Evolutionary conservation across 192 early-diverging fungal genomes (phyloP), one percentile per base, ranked within the genome.

Genomic region (Rhizoclosmatium sp.): DNA sequence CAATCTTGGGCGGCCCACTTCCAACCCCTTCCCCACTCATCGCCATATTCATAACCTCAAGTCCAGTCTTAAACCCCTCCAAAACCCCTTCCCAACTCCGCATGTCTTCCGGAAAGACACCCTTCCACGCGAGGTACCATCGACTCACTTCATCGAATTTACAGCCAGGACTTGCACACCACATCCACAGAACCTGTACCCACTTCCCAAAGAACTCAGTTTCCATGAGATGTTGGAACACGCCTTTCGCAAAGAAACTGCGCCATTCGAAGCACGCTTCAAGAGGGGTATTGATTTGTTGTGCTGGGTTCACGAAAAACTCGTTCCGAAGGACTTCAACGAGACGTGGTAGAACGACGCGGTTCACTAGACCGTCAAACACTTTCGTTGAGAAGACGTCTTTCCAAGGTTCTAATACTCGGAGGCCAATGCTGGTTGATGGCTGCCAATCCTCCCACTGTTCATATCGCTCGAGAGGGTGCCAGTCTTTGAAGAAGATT

Each of bases 141-240:
- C 88, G 82, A 56, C 78, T 78, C 49, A 95, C 86, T 82, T 95
- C 90, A 61, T 89, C 90, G 60, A 82, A 86, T 65, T 87, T 86
- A 5, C 87, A 84, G 47, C 59, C 45, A 4, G 86, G 78, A 41
- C 85, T 82, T 3, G 82, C 84, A 4, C 95, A 85, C 94, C 94
- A 96, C 44, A 82, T 65, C 80, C 91, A 89, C 4, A 95, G 83
- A 4, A 89, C 87, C 65, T 86, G 68, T 9, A 91, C 84, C 94
- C 95, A 97, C 69, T 92, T 90, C 12, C 91, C 88, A 75, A 95
- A 95, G 69, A 97, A 93, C 69, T 94, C 94, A 48, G 90, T 91
- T 64, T 91, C 90, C 3, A 94, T 61, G 44, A 94, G 71, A 69
- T 91, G 86, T 10, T 83, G 84, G 54, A 94, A 83, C 0, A 91